Percentiles rank a stretch among this genome's conserved stretches.
Conservation (phyloP, 2,329 filamentous ascomycete species). For the Monosporascus sp. region DNA sequence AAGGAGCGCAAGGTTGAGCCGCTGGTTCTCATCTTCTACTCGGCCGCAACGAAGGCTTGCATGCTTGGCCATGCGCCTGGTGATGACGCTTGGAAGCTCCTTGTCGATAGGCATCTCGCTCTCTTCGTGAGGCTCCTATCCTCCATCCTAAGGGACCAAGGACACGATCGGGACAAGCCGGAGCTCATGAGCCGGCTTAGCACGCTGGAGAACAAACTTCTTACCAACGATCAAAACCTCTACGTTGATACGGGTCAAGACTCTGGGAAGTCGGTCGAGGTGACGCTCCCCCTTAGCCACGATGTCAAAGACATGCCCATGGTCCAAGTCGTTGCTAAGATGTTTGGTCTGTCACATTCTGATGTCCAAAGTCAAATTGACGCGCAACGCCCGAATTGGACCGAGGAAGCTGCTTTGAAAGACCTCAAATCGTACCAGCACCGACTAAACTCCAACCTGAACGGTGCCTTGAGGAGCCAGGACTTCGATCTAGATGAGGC, state of each 20-base stretch:
- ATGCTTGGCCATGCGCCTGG: slow-evolving; percentile 64
- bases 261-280: slow-evolving; percentile 66
- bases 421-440: slow-evolving; percentile 94
- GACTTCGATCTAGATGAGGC: slow-evolving; percentile 90
- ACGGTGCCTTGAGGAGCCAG: slow-evolving; percentile 69
- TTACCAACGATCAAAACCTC: slow-evolving; percentile 90
- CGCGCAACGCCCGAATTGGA: slow-evolving; percentile 75
- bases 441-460: slow-evolving; percentile 73
- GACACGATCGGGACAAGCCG: slow-evolving; percentile 77
- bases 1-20: slow-evolving; percentile 92
- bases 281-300: slow-evolving; percentile 76
- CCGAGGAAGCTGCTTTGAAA: slow-evolving; percentile 80
- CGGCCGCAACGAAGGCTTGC: slow-evolving; percentile 85
- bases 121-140: slow-evolving; percentile 86
- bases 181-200: slow-evolving; percentile 75
- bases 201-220: slow-evolving; percentile 85
- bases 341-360: slow-evolving; percentile 75
- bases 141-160: slow-evolving; percentile 73
- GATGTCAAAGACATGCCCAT: slow-evolving; percentile 97
- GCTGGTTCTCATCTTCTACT: slow-evolving; percentile 92
- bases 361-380: slow-evolving; percentile 87
- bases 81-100: slow-evolving; percentile 83
- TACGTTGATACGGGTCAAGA: slow-evolving; percentile 56
- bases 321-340: slow-evolving; percentile 77
- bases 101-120: slow-evolving; percentile 91